Evolutionary conservation across 2,329 filamentous ascomycete genomes (phyloP).

Genomic region (Xylaria sp.): DNA sequence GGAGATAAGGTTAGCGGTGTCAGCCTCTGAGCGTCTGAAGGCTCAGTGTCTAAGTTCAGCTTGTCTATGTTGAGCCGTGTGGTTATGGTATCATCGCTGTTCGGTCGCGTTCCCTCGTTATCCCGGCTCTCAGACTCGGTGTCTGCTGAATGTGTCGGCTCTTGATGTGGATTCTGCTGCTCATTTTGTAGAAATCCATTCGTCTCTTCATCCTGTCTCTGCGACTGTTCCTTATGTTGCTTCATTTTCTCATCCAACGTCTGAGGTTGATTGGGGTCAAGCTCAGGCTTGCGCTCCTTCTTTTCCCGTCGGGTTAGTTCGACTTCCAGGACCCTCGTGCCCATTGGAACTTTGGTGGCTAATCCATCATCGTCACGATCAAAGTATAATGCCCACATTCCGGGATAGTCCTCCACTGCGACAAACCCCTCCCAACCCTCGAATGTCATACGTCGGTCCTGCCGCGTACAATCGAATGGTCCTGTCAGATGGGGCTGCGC

Average conservation of each 20-base stretch:
- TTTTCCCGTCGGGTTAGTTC: slow-evolving; percentile 60
- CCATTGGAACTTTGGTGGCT: slow-evolving; percentile 50
- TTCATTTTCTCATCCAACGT: slow-evolving; percentile 42
- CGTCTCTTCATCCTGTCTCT: slow-evolving; percentile 13
- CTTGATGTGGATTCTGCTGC: not conserved
- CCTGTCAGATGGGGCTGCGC: slow-evolving; percentile 53
- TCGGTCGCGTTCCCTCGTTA: not conserved
- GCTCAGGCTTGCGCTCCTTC: slow-evolving; percentile 45
- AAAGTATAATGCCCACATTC: slow-evolving; percentile 55
- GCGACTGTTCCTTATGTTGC: slow-evolving; percentile 37
- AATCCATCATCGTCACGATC: slow-evolving; percentile 54
- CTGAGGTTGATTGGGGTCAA: slow-evolving; percentile 32
- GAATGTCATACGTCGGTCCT: slow-evolving; percentile 56
- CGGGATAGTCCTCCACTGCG: slow-evolving; percentile 51
- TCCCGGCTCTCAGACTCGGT: not conserved
- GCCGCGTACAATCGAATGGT: slow-evolving; percentile 58
- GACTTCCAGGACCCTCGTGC: slow-evolving; percentile 59
- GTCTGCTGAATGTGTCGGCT: not conserved
- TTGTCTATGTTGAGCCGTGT: not conserved
- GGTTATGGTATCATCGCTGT: not conserved
- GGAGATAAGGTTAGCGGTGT: slow-evolving; percentile 26
- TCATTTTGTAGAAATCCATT: slow-evolving; percentile 8
- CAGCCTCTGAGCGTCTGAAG: not conserved
- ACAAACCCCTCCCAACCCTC: slow-evolving; percentile 57
- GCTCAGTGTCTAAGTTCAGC: slow-evolving; percentile 20